Evolutionary conservation across 2,329 filamentous ascomycete species (phyloP).

Genomic region (Fusarium chlamydosporum): DNA sequence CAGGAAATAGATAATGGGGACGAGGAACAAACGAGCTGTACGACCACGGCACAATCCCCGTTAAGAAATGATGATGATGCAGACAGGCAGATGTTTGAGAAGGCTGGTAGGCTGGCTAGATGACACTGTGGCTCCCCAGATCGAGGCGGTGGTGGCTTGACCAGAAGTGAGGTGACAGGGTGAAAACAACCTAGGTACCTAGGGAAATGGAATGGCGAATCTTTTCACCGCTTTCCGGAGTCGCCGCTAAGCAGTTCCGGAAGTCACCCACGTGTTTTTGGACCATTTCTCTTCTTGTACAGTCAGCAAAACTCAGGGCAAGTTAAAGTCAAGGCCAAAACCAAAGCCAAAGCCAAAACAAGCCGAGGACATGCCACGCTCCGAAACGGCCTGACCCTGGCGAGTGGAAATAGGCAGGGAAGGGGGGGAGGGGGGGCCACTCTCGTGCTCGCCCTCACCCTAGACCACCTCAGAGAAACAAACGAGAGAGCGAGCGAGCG

Average conservation of each 20-base stretch:
- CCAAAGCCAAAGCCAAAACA: slow-evolving; percentile 4
- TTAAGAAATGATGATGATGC: slow-evolving; percentile 22
- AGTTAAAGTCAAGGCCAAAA: neutral
- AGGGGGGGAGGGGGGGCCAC: neutral
- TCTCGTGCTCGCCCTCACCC: slow-evolving; percentile 17
- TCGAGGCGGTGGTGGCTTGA: slow-evolving; percentile 41
- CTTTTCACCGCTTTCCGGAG: slow-evolving; percentile 48
- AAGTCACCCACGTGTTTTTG: slow-evolving; percentile 51
- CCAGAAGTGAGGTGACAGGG: slow-evolving; percentile 2
- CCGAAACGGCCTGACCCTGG: slow-evolving; percentile 32
- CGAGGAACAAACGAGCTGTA: slow-evolving; percentile 24
- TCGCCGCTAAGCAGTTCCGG: slow-evolving; percentile 50
- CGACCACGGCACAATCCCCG: slow-evolving; percentile 11
- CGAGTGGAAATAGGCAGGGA: slow-evolving; percentile 11
- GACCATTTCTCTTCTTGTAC: slow-evolving; percentile 35
- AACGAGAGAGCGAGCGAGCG: slow-evolving; percentile 32
- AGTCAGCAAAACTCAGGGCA: slow-evolving; percentile 27
- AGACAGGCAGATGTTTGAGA: slow-evolving; percentile 5
- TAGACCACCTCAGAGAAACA: slow-evolving; percentile 31
- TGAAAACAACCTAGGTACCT: too few relatives aligned
- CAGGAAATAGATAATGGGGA: slow-evolving; percentile 10
- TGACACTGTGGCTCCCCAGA: slow-evolving; percentile 30
- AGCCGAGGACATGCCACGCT: slow-evolving; percentile 12
- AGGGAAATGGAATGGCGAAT: slow-evolving; percentile 42
- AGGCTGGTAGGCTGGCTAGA: slow-evolving; percentile 22